Conservation (phyloP, 441 rosid species). For the Syzygium syzygioides region DNA sequence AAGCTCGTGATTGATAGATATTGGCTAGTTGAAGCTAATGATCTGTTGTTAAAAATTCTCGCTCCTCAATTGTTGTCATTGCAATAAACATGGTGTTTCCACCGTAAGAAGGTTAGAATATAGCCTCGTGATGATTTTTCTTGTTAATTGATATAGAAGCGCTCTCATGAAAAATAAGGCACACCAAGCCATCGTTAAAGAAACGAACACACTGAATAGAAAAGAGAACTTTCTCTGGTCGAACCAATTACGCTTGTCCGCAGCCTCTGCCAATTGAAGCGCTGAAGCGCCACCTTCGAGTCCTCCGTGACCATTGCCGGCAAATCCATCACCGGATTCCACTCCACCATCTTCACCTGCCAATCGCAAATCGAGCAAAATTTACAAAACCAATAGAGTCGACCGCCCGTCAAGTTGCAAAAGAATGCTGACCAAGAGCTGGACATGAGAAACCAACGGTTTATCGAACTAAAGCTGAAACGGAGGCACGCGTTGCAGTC, state of each 20-base stretch:
- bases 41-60: too few species aligned
- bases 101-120: too few species aligned
- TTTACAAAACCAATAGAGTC: background rate
- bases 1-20: too few species aligned
- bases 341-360: background rate
- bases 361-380: background rate
- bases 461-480: background rate
- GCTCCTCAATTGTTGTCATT: too few species aligned
- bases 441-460: background rate
- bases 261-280: background rate
- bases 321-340: background rate
- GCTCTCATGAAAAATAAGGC: too few species aligned
- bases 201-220: background rate
- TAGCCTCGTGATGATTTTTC: too few species aligned
- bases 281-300: background rate
- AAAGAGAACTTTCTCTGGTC: background rate
- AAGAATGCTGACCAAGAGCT: accelerated
- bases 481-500: background rate
- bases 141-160: too few species aligned
- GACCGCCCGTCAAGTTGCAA: accelerated
- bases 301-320: background rate
- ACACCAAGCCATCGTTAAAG: too few species aligned
- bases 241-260: background rate
- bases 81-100: too few species aligned
- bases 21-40: too few species aligned